phyloP scores from a whole-genome alignment of 2,329 filamentous ascomycete genomes.

The Xylaria sp. region DNA sequence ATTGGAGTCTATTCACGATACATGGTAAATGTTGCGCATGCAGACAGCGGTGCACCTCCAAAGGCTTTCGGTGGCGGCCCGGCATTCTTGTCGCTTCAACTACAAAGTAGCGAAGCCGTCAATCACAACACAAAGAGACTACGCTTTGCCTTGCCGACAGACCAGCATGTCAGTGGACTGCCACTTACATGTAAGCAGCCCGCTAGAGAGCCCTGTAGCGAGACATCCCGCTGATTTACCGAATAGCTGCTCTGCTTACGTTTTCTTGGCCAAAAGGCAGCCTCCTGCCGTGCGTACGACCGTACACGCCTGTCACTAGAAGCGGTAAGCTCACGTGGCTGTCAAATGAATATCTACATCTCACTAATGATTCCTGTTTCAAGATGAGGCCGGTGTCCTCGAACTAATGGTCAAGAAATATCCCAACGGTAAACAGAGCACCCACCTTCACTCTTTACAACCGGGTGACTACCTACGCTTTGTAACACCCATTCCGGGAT shows the following conservation, averaged over 20 bases:
- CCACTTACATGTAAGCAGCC: slow-evolving; percentile 58
- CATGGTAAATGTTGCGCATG: slow-evolving; percentile 41
- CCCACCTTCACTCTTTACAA: slow-evolving; percentile 71
- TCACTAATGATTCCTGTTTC: slow-evolving; percentile 14
- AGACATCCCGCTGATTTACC: background rate
- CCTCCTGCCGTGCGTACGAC: slow-evolving; percentile 69
- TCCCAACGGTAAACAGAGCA: slow-evolving; percentile 71
- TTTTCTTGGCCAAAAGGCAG: slow-evolving; percentile 67
- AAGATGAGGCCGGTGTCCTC: slow-evolving; percentile 68
- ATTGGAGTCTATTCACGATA: slow-evolving; percentile 44
- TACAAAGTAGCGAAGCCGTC: slow-evolving; percentile 63
- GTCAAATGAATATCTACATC: background rate
- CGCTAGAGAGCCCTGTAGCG: background rate
- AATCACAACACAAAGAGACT: slow-evolving; percentile 70
- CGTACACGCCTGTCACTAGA: slow-evolving; percentile 73
- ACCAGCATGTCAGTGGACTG: slow-evolving; percentile 61
- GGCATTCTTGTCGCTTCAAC: slow-evolving; percentile 58
- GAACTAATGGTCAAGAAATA: slow-evolving; percentile 77
- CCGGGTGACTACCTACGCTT: slow-evolving; percentile 72
- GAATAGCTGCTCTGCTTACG: slow-evolving; percentile 66
- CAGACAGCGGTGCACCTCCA: slow-evolving; percentile 44
- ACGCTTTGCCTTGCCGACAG: slow-evolving; percentile 64
- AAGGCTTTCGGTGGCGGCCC: slow-evolving; percentile 52
- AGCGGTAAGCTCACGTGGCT: slow-evolving; percentile 53
- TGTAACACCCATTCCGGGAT: slow-evolving; percentile 63